Percentiles rank a stretch among this genome's conserved stretches.
Evolutionary conservation across 495 filamentous ascomycete genomes (phyloP).

Genomic region (Penicillium lividum): DNA sequence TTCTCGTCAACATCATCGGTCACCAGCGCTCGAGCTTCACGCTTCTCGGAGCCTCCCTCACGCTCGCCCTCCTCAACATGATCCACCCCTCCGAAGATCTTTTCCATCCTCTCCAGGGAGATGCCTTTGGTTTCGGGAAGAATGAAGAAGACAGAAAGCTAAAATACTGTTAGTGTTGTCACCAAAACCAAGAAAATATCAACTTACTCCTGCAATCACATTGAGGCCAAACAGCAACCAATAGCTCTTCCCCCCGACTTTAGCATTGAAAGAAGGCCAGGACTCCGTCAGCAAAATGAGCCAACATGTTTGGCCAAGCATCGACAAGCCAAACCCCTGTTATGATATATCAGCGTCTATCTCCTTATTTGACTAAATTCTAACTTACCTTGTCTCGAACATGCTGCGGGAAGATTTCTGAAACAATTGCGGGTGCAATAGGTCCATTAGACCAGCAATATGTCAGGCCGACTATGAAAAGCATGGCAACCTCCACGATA

Average conservation of each 20-base stretch:
- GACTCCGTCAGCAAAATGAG: conserved; percentile 37
- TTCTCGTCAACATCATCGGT: conserved; percentile 12
- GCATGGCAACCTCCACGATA: conserved; percentile 37
- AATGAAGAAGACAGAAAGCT: conserved; percentile 39
- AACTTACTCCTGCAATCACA: conserved; percentile 32
- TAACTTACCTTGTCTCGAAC: conserved; percentile 36
- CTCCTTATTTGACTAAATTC: too few relatives aligned
- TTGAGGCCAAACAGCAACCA: conserved; percentile 40
- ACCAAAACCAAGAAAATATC: background rate
- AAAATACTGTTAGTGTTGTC: background rate
- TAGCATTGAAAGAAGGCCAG: conserved; percentile 36
- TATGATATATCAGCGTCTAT: background rate
- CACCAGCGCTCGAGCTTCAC: conserved; percentile 21
- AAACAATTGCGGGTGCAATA: conserved; percentile 31
- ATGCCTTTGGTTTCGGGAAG: conserved; percentile 30
- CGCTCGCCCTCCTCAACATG: conserved; percentile 32
- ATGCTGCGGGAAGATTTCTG: conserved; percentile 41
- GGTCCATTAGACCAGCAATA: conserved; percentile 44
- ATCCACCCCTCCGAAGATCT: conserved; percentile 39
- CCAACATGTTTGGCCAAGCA: conserved; percentile 38
- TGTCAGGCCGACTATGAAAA: conserved; percentile 39
- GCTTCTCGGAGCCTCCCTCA: conserved; percentile 21
- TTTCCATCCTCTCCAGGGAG: conserved; percentile 40
- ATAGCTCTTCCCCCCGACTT: conserved; percentile 35
- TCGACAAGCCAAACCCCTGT: conserved; percentile 31